Conservation (phyloP, 1,139 yeast genomes). For the Schizosaccharomyces versatilis region DNA sequence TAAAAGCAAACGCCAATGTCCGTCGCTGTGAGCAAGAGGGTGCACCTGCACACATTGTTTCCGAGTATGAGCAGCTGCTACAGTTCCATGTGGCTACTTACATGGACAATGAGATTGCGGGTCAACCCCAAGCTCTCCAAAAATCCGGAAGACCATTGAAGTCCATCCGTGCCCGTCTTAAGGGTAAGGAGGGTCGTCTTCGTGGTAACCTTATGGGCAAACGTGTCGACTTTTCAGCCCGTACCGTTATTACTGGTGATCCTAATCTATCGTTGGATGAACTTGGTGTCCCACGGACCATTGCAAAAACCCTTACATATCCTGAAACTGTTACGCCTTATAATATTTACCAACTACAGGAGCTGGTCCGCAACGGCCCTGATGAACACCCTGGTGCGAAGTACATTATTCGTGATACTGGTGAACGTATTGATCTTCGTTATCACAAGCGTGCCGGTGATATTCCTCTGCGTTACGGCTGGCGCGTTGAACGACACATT, state of each 20-base stretch:
- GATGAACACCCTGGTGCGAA: conserved; percentile 99
- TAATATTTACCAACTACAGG: conserved; percentile 79
- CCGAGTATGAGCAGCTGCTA: conserved; percentile 82
- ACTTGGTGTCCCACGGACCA: conserved; percentile 94
- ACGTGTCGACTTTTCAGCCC: conserved; percentile 96
- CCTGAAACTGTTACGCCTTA: conserved; percentile 97
- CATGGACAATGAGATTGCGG: conserved; percentile 99
- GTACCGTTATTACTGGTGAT: conserved; percentile 98
- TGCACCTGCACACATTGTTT: conserved; percentile 92
- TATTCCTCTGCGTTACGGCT: conserved; percentile 89
- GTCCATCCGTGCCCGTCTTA: conserved; percentile 91
- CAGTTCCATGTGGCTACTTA: conserved; percentile 98
- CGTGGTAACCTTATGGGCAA: conserved; percentile 98
- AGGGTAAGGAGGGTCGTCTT: conserved; percentile 97
- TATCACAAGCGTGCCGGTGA: conserved; percentile 97
- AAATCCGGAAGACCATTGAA: conserved; percentile 97
- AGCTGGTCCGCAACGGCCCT: conserved; percentile 89
- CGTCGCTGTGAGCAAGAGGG: conserved; percentile 95
- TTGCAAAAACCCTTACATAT: conserved; percentile 83
- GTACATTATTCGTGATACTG: conserved; percentile 91
- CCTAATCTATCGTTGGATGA: conserved; percentile 93
- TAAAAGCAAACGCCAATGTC: conserved; percentile 88
- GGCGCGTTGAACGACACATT: conserved; percentile 96
- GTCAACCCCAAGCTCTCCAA: conserved; percentile 96
- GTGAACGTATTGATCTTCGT: conserved; percentile 91